Percentiles rank a stretch among this genome's conserved stretches.
These are phyloP conservation scores for Aspergillus ostianus DNA, from an alignment of 495 filamentous ascomycete genomes.

Conservation along the genomic window DNA sequence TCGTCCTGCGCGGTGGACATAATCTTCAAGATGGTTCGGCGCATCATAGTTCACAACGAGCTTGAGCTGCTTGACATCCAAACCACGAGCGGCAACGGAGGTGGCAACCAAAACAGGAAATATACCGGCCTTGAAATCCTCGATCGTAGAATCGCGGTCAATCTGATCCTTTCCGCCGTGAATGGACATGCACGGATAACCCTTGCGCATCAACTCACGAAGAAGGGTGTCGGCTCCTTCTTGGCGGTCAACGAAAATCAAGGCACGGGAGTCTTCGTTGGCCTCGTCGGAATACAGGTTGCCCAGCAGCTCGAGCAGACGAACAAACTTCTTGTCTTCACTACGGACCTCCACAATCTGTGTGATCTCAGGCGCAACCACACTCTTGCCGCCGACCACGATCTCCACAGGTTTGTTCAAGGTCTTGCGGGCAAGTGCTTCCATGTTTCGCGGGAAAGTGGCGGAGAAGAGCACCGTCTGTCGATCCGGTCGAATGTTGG, in stretches of 20 bases:
- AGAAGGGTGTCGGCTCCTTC: constrained; percentile 87
- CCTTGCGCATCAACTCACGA: constrained; percentile 77
- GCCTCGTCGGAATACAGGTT: constrained; percentile 74
- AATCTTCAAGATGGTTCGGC: constrained; percentile 96
- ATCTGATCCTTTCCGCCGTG: constrained; percentile 96
- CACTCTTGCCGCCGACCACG: constrained; percentile 83
- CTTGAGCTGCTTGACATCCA: constrained; percentile 96
- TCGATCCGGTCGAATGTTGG: constrained; percentile 83
- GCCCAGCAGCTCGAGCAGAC: constrained; percentile 81
- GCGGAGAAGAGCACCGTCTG: constrained; percentile 96
- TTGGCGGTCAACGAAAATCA: constrained; percentile 95
- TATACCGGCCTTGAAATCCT: constrained; percentile 90
- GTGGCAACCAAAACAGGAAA: constrained; percentile 91
- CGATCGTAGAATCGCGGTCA: constrained; percentile 91
- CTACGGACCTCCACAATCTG: constrained; percentile 88
- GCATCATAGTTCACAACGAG: constrained; percentile 96
- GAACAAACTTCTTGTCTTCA: constrained; percentile 80
- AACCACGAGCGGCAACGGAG: constrained; percentile 89
- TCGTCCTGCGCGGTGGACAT: constrained; percentile 92
- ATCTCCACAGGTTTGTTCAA: constrained; percentile 88
- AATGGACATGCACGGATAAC: constrained; percentile 93
- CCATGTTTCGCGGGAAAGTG: constrained; percentile 94
- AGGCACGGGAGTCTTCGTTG: constrained; percentile 80
- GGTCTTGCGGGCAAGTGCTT: constrained; percentile 82
- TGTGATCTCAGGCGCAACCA: constrained; percentile 91